Base-by-base conservation (phyloP, 2,329 filamentous ascomycete genomes). In the Xylariaceae sp. region DNA sequence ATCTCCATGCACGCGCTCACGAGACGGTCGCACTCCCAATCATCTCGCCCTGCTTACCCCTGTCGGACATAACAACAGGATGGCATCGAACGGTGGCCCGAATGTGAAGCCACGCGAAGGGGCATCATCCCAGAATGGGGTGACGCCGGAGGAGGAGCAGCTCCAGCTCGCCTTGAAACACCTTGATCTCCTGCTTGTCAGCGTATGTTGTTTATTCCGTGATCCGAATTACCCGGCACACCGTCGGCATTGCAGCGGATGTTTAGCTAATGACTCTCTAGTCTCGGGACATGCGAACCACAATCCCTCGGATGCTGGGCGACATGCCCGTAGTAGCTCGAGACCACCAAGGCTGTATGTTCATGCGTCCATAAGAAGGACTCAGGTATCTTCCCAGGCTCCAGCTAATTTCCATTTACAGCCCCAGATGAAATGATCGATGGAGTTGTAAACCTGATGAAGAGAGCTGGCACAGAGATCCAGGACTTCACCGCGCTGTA, bases 131-230 rank as follows among this genome's bases (percentile, higher is more conserved):
- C 61, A 63, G 35, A 67, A 57, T 41, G 68, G 72, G 45, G 74
- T 75, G 57, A 68, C 71, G 7, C 74, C 75, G 73, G 77, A 82
- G 52, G 81, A 84, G 68, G 74, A 77, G 57, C 77, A 77, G 59
- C 73, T 84, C 5, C 76, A 80, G 60, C 73, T 77, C 60, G 78
- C 77, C 23, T 74, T 84, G 65, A 73, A 79, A 65, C 75, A 77
- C 39, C 74, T 85, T 55, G 80, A 82, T 65, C 73, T 81, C 51
- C 72, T 84, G n/a, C 80, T 84, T 66, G 73, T 81, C 66, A 79
- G 82, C 76, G 82, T 79, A 77, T 65, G 68, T 34, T 41, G 37
- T 41, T 8, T 44, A 23, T 30, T 30, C 23, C 23, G 5, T 30
- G 23, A 30, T 30, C 23, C 23, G 23, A 4, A 30, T 30, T 30